These are phyloP conservation scores for Poa annua DNA, from an alignment of 176 grass and related monocot species.

Conservation along the genomic window DNA sequence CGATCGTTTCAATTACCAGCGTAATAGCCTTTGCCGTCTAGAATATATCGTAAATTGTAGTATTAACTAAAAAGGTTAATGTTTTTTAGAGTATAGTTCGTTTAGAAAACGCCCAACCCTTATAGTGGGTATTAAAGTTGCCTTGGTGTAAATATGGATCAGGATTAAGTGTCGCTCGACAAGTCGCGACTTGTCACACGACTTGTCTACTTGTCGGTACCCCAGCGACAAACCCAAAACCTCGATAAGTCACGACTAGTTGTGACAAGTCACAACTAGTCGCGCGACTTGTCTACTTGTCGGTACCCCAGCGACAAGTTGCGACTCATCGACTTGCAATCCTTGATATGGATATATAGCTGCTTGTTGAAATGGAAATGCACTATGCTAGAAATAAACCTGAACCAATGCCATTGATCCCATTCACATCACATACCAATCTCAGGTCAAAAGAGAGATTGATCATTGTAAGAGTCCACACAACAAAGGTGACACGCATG, in stretches of 20 bases:
- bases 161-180: too few species aligned
- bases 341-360: not conserved
- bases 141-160: not conserved
- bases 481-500: not conserved
- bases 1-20: not conserved
- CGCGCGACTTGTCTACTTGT: too few species aligned
- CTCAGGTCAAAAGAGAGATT: not conserved
- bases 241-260: too few species aligned
- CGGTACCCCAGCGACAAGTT: too few species aligned
- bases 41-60: not conserved
- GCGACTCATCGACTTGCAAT: too few species aligned
- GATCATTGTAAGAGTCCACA: not conserved
- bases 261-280: too few species aligned
- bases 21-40: not conserved
- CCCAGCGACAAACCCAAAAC: too few species aligned
- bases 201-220: too few species aligned
- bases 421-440: slow-evolving; percentile 22
- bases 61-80: not conserved
- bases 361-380: not conserved
- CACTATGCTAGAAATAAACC: not conserved
- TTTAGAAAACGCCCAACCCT: not conserved
- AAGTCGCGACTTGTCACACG: too few species aligned
- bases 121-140: not conserved
- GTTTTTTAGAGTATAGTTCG: not conserved
- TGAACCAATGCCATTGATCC: not conserved